phyloP scores from a whole-genome alignment of 768 basidiomycete species.

The Guyanaporus albipodus region DNA sequence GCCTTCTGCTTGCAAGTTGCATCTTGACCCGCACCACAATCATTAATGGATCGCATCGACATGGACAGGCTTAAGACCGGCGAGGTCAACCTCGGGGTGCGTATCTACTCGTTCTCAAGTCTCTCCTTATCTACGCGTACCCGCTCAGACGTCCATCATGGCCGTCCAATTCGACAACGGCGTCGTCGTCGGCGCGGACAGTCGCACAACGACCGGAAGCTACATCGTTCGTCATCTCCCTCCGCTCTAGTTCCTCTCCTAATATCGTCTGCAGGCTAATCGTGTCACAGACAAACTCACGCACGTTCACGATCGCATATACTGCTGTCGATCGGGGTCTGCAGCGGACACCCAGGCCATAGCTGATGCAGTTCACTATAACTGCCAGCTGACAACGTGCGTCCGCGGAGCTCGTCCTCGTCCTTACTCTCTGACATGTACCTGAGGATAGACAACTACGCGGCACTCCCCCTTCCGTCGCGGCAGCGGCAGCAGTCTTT shows the following conservation, averaged over 20 bases:
- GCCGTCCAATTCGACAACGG: conserved; percentile 95
- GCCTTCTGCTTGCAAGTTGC: conserved; percentile 10
- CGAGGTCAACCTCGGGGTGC: conserved; percentile 94
- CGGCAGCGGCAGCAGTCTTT: conserved; percentile 77
- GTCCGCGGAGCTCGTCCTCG: conserved; percentile 19
- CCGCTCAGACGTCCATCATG: conserved; percentile 93
- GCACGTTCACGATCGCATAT: conserved; percentile 94
- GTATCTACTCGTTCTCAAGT: conserved; percentile 28
- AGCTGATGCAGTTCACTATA: conserved; percentile 85
- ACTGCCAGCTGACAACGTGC: conserved; percentile 73
- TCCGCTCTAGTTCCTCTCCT: background rate
- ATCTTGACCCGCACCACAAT: conserved; percentile 19
- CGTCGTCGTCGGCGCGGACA: conserved; percentile 96
- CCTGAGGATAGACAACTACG: conserved; percentile 44
- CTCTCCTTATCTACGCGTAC: background rate
- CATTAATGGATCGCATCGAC: conserved; percentile 74
- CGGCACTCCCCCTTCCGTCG: conserved; percentile 71
- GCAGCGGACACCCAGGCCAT: conserved; percentile 97
- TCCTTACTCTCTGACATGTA: conserved; percentile 1
- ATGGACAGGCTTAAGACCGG: conserved; percentile 86
- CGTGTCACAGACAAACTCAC: conserved; percentile 99
- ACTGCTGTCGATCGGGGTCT: conserved; percentile 98
- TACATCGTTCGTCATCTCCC: conserved; percentile 71
- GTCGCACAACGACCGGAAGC: conserved; percentile 93
- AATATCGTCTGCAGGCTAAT: conserved; percentile 62